phyloP scores from a whole-genome alignment of 257 asterid genomes.

The Petrea volubilis region DNA sequence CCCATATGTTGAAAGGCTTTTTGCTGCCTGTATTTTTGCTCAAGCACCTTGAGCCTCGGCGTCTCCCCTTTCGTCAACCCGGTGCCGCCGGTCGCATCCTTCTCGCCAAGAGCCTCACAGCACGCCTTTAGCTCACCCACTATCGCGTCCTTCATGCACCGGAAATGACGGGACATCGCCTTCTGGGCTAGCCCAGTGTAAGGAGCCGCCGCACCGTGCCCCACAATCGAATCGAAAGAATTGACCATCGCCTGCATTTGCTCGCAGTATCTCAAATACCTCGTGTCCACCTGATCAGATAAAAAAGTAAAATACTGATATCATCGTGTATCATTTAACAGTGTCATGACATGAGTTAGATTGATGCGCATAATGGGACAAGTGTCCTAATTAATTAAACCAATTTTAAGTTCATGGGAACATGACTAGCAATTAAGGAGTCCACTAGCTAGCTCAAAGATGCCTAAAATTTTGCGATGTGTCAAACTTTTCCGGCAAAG shows the following conservation, averaged over 20 bases:
- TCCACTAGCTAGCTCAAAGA: constrained; percentile 2
- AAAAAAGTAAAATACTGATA: background rate
- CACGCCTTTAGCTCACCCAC: constrained; percentile 48
- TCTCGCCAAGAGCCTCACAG: constrained; percentile 69
- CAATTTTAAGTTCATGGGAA: background rate
- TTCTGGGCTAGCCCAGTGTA: constrained; percentile 70
- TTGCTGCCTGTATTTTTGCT: constrained; percentile 64
- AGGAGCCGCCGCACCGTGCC: constrained; percentile 59
- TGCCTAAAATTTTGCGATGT: constrained; percentile 14
- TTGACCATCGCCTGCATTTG: constrained; percentile 74
- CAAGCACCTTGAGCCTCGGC: constrained; percentile 63
- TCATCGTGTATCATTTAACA: too few relatives aligned
- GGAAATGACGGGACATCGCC: constrained; percentile 86
- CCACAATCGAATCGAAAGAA: constrained; percentile 59
- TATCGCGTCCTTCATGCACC: constrained; percentile 75
- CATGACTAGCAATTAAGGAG: constrained; percentile 19
- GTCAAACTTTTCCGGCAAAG: constrained; percentile 55
- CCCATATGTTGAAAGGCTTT: constrained; percentile 63
- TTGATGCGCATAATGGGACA: background rate
- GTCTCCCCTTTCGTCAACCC: constrained; percentile 79
- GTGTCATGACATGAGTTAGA: background rate
- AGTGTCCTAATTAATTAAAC: background rate
- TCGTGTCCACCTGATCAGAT: constrained; percentile 54
- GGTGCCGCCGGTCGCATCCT: constrained; percentile 34
- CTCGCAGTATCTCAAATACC: constrained; percentile 67